These are phyloP conservation scores for Alternaria metachromatica DNA, from an alignment of 2,329 filamentous ascomycete species.

Conservation along the genomic window DNA sequence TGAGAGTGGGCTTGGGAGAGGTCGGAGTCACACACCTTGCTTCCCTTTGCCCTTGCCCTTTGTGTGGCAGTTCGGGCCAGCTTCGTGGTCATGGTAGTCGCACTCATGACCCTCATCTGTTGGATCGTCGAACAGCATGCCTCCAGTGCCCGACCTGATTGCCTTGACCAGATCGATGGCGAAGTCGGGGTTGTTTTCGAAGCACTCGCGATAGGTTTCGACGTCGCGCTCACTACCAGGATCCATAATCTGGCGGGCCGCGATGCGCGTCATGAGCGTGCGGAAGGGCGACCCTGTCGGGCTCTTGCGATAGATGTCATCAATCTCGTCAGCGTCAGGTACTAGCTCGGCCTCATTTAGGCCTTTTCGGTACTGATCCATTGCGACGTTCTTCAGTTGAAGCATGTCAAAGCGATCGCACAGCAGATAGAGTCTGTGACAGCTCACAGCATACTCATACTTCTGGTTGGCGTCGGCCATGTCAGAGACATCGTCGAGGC, in stretches of 20 bases:
- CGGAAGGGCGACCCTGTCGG: slow-evolving; percentile 57
- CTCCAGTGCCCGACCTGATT: slow-evolving; percentile 58
- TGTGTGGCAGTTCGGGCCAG: slow-evolving; percentile 50
- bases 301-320: slow-evolving; percentile 59
- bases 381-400: slow-evolving; percentile 60
- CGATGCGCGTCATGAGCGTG: slow-evolving; percentile 59
- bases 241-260: slow-evolving; percentile 65
- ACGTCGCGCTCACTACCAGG: slow-evolving; percentile 58
- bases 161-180: slow-evolving; percentile 61
- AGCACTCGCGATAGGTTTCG: slow-evolving; percentile 58
- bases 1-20: slow-evolving; percentile 13
- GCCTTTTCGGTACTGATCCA: slow-evolving; percentile 61
- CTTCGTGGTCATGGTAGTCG: slow-evolving; percentile 59
- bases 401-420: slow-evolving; percentile 60
- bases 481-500: slow-evolving; percentile 57
- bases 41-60: slow-evolving; percentile 44
- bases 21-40: slow-evolving; percentile 46
- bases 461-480: slow-evolving; percentile 55
- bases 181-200: slow-evolving; percentile 58
- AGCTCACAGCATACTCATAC: slow-evolving; percentile 62
- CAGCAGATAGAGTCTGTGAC: slow-evolving; percentile 60
- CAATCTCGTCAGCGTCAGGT: slow-evolving; percentile 62
- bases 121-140: slow-evolving; percentile 60
- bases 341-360: slow-evolving; percentile 59
- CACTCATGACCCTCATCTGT: slow-evolving; percentile 54